A percentile compares a stretch with the other conserved stretches of the same genome.
These are phyloP conservation scores for Elsinoe ampelina DNA, from an alignment of 2,329 filamentous ascomycete genomes.

Conservation along the genomic window DNA sequence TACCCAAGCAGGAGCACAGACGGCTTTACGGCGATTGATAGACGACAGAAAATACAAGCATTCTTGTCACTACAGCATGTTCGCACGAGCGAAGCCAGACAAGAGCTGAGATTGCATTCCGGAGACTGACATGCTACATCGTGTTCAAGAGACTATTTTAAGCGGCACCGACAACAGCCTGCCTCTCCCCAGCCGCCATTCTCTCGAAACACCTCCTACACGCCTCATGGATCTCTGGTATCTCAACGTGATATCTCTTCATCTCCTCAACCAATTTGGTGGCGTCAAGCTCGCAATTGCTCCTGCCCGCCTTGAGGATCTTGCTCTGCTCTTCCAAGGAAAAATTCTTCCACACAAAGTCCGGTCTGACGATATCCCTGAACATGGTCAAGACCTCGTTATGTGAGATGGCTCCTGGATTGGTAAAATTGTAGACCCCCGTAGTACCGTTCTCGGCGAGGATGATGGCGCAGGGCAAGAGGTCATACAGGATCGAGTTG, in stretches of 20 bases:
- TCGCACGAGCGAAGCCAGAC: neutral
- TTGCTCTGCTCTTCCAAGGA: slow-evolving; percentile 56
- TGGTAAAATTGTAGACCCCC: slow-evolving; percentile 62
- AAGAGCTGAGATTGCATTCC: too few species aligned
- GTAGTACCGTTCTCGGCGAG: slow-evolving; percentile 53
- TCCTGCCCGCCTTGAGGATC: slow-evolving; percentile 58
- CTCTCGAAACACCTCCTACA: slow-evolving; percentile 54
- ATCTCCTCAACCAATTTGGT: slow-evolving; percentile 53
- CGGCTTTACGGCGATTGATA: neutral
- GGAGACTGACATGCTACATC: neutral
- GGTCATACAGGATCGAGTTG: slow-evolving; percentile 56
- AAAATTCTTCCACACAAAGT: slow-evolving; percentile 57
- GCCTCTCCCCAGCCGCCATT: slow-evolving; percentile 36
- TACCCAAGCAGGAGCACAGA: neutral
- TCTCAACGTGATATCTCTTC: slow-evolving; percentile 47
- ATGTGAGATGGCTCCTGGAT: slow-evolving; percentile 61
- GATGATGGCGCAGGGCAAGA: slow-evolving; percentile 52
- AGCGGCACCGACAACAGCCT: neutral
- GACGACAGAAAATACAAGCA: neutral
- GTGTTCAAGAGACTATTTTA: neutral
- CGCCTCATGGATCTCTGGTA: slow-evolving; percentile 54
- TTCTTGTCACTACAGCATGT: neutral
- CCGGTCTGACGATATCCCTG: slow-evolving; percentile 53
- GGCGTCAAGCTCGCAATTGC: slow-evolving; percentile 55
- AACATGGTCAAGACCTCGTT: slow-evolving; percentile 58